phyloP scores from a whole-genome alignment of 1,284 basidiomycete species.

The Megacollybia platyphylla region DNA sequence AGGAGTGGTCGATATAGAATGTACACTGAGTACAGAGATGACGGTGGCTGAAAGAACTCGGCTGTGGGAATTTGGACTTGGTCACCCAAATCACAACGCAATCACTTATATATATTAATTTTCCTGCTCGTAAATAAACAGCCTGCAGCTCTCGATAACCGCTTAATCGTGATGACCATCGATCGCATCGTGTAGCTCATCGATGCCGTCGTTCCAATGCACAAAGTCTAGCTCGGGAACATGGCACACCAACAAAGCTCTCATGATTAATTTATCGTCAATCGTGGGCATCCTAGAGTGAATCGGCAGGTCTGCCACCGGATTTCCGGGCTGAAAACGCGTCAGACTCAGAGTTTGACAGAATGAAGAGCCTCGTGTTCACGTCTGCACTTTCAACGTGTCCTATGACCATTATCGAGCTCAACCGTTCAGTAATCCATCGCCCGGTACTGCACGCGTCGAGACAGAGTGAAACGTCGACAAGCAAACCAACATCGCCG shows the following conservation, averaged over 20 bases:
- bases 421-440: slow-evolving; percentile 41
- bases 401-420: slow-evolving; percentile 38
- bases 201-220: neutral
- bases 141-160: too few species aligned
- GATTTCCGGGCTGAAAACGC: neutral
- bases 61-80: too few species aligned
- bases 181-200: neutral
- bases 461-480: slow-evolving; percentile 40
- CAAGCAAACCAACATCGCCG: slow-evolving; percentile 30
- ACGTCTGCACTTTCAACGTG: slow-evolving; percentile 36
- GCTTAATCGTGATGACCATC: too few species aligned
- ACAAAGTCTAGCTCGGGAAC: neutral
- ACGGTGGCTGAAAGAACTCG: too few species aligned
- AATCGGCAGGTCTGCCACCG: neutral
- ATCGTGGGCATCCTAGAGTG: neutral
- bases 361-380: slow-evolving; percentile 5
- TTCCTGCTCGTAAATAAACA: too few species aligned
- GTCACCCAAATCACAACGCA: too few species aligned
- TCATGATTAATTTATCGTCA: neutral
- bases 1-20: too few species aligned
- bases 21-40: too few species aligned
- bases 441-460: slow-evolving; percentile 16
- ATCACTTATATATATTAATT: too few species aligned
- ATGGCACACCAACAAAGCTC: neutral
- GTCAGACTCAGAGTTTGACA: neutral